Base-by-base conservation (phyloP, 2,329 filamentous ascomycete species). In the Phyllachora maydis region DNA sequence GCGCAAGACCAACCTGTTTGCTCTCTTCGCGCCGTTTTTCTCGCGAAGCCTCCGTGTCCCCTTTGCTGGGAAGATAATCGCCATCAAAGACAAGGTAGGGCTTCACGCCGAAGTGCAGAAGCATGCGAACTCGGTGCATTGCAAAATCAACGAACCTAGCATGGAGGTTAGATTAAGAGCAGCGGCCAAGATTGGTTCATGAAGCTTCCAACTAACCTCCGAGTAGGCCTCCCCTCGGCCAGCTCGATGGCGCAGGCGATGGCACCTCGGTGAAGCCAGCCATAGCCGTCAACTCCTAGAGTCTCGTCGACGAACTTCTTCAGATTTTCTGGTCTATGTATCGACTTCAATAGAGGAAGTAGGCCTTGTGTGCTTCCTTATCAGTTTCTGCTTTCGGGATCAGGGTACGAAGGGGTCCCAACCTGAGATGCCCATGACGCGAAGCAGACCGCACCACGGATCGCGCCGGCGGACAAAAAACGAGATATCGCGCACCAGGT, bases 41-140 rank as follows among this genome's bases (percentile, higher is more conserved):
- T 25, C 88, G 65, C 9, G 77, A 72, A 16, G 65, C 61, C 43
- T 98, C 88, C 1, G 85, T 95, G 14, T 61, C 66, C 10, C 79
- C 74, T 48, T 98, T 98, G 56, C 83, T 92, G 16, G 88, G 88
- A 13, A 98, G 61, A 42, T 76, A 82, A 42, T 93, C 88, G 31
- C 88, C 88, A 49, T 98, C 88, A 43, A 98, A 98, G 17, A 98
- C 76, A 26, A 98, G 52, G 45, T 90, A 98, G 0, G 88, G 88
- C n/a, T 62, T 91, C 19, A 95, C 67, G 13, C 83, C 85, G 43
- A 90, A 93, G 48, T 92, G 77, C 31, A 81, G 65, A 28, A 92
- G 67, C 88, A 98, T 95, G 29, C 74, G 73, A 24, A 98, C 82
- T 30, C 83, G 77, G 40, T 77, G 67, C 62, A 98, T 73, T 25